These are phyloP conservation scores for sorghum (Sorghum bicolor) DNA, from an alignment of 176 grass and related monocot genomes.

Conservation along the genomic window DNA sequence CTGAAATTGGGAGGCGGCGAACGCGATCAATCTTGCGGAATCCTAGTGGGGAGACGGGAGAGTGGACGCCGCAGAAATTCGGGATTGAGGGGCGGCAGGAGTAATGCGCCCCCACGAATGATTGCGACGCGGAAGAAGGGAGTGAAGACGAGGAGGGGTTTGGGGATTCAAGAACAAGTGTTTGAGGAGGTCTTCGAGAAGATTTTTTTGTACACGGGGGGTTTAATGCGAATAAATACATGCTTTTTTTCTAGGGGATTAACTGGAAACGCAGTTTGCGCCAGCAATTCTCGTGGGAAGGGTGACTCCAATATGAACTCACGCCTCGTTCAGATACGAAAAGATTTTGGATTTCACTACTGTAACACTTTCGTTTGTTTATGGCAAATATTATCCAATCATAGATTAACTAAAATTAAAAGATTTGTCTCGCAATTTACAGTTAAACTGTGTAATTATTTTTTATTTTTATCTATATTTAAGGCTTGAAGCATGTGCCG, in stretches of 20 bases:
- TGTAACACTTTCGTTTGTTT: too few relatives aligned
- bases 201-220: not conserved
- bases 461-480: too few relatives aligned
- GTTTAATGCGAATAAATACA: not conserved
- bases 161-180: not conserved
- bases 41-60: not conserved
- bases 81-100: not conserved
- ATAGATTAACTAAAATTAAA: too few relatives aligned
- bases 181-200: not conserved
- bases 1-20: not conserved
- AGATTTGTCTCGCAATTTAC: too few relatives aligned
- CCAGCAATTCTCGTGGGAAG: not conserved
- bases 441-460: too few relatives aligned
- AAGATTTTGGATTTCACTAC: too few relatives aligned
- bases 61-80: not conserved
- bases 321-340: too few relatives aligned
- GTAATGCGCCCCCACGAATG: slow-evolving; percentile 20
- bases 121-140: slow-evolving; percentile 15
- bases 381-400: too few relatives aligned
- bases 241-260: not conserved
- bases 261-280: not conserved
- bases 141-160: not conserved
- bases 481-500: too few relatives aligned
- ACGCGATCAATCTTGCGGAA: slow-evolving; percentile 11
- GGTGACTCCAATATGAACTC: too few relatives aligned